Percentiles rank a stretch among this genome's conserved stretches.
Conservation (phyloP, 352 stramenopile species). For the Plasmopara viticola region DNA sequence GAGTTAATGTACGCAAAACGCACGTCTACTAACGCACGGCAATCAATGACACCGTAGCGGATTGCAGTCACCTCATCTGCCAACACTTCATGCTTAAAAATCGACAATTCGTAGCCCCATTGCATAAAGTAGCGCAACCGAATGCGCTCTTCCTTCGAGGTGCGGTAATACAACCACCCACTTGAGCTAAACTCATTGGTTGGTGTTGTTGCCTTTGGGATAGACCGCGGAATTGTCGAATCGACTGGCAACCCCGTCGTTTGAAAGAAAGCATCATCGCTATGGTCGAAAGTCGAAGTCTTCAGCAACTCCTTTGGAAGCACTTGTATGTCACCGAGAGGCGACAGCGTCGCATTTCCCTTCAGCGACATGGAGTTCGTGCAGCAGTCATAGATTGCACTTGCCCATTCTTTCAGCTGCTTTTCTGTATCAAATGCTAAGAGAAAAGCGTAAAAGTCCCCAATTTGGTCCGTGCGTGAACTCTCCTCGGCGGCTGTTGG, state of each 20-base stretch:
- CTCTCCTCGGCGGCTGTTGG: conserved; percentile 51
- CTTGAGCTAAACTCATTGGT: conserved; percentile 56
- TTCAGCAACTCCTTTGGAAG: conserved; percentile 83
- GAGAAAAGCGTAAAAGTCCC: conserved; percentile 71
- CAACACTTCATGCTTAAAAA: conserved; percentile 86
- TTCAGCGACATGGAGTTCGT: conserved; percentile 87
- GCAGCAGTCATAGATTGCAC: conserved; percentile 78
- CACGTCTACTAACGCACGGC: conserved; percentile 71
- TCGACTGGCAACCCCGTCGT: conserved; percentile 23
- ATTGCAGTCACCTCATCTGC: conserved; percentile 72
- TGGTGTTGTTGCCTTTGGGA: conserved; percentile 13
- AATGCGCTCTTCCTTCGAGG: conserved; percentile 73
- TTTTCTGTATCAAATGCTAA: conserved; percentile 74
- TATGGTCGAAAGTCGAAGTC: conserved; percentile 65
- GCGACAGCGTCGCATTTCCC: conserved; percentile 45
- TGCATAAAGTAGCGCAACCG: conserved; percentile 83
- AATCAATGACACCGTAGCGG: conserved; percentile 84
- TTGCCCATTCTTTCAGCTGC: conserved; percentile 66
- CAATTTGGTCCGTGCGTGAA: conserved; percentile 58
- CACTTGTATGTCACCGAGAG: conserved; percentile 66
- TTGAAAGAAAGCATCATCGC: conserved; percentile 32
- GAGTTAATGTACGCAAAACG: conserved; percentile 81
- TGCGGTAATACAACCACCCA: conserved; percentile 84
- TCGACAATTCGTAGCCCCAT: conserved; percentile 83
- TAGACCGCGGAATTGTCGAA: conserved; percentile 6